Evolutionary conservation across 352 stramenopile species (phyloP), one percentile per base, ranked within the genome.

Genomic region (Thalassiosira ordinaria): DNA sequence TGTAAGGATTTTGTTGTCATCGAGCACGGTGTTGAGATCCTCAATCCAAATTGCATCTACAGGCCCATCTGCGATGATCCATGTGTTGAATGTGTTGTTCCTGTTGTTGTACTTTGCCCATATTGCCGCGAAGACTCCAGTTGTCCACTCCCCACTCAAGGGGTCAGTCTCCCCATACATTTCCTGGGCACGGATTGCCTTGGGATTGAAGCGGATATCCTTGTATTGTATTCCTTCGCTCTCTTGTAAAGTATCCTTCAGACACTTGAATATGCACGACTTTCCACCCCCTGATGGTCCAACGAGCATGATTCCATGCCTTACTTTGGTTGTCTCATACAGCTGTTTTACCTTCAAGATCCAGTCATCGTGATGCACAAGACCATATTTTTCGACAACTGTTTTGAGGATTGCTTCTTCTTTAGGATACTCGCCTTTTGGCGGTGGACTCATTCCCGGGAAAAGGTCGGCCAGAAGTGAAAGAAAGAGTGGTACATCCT

Each of bases 1-100:
- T 9, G 98, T 99, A 20, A 99, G 88, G 31, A 99, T 82, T 24
- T 98, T 98, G 91, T 99, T 99, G 86, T 99, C 98, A 84, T 99
- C 98, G 26, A 99, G 91, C n/a, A 99, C 97, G 33, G 95, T 98
- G 90, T 26, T 99, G 39, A 99, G 94, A 84, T 99, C 99, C 85
- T 99, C 98, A 35, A 97, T 98, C 98, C 98, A 99, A 82, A 99
- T 97, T n/a, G 97, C 97, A 87, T 99, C 98, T 20, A 99, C 97
- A 82, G 99, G 97, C 53, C 98, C 98, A 90, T 99, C 98, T 80
- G 99, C 99, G 47, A 99, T 93, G 75, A 99, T 99, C 97, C 97
- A 99, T 2, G 96, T 92, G 64, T 97, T 94, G 37, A 97, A 93
- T 74, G 95, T 98, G 91, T 99, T 97, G 64, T 97, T 97, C 63